Evolutionary conservation across 1,284 basidiomycete species (phyloP).

Genomic region (Takashimella koratensis): DNA sequence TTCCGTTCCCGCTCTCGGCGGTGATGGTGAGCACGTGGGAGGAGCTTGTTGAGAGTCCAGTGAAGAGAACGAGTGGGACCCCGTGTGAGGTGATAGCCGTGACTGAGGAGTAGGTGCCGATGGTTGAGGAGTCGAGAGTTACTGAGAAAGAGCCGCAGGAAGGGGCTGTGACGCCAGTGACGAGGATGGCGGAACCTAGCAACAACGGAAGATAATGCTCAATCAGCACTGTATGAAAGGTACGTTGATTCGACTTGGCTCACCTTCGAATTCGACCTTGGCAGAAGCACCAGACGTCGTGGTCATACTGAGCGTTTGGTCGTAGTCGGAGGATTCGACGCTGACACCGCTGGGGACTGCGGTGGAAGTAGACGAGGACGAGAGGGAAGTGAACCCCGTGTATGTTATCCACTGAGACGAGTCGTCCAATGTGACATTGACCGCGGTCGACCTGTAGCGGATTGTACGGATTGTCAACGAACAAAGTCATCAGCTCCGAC

Average conservation of each 20-base stretch:
- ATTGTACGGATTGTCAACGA: not conserved
- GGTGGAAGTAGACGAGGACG: conserved; percentile 2
- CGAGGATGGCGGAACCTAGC: conserved; percentile 16
- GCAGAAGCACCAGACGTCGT: conserved; percentile 26
- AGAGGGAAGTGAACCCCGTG: conserved; percentile 18
- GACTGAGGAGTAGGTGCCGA: conserved; percentile 3
- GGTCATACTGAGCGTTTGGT: conserved; percentile 28
- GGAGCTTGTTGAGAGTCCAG: conserved; percentile 21
- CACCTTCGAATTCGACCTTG: conserved; percentile 25
- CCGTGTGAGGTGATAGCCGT: conserved; percentile 22
- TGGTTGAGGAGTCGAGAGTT: conserved; percentile 6
- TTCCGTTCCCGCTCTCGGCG: conserved; percentile 12
- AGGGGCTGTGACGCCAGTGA: conserved; percentile 21
- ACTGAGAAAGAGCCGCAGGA: conserved; percentile 9
- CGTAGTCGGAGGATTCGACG: conserved; percentile 12
- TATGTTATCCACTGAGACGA: conserved; percentile 18
- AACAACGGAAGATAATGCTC: not conserved
- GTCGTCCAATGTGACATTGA: conserved; percentile 21
- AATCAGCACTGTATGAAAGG: no score
- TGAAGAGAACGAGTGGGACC: conserved; percentile 23
- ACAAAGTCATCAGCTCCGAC: not conserved
- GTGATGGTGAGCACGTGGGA: conserved; percentile 21
- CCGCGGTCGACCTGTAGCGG: conserved; percentile 3
- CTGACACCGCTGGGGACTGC: not conserved
- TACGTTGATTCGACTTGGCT: conserved; percentile 1